Evolutionary conservation across 257 asterid genomes (phyloP).

Genomic region (Ballota nigra): DNA sequence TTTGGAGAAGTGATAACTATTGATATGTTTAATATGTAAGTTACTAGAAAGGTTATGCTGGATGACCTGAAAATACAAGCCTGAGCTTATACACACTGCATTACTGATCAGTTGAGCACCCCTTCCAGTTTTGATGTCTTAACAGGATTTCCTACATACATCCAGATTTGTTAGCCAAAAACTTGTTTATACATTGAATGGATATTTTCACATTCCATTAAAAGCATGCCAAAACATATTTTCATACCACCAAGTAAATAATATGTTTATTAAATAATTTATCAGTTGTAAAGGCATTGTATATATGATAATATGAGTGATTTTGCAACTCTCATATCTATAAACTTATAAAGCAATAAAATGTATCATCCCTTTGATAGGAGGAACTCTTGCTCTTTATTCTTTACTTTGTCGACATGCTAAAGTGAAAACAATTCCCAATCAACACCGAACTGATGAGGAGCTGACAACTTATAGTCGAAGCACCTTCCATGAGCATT

Average conservation of each 20-base stretch:
- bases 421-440: constrained; percentile 60
- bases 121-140: background rate
- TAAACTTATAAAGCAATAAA: background rate
- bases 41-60: background rate
- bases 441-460: constrained; percentile 77
- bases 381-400: constrained; percentile 66
- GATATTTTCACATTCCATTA: background rate
- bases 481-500: constrained; percentile 51
- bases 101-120: background rate
- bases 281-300: background rate
- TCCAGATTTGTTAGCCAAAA: background rate
- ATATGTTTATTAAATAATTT: background rate
- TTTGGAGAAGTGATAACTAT: background rate
- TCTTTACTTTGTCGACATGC: constrained; percentile 66
- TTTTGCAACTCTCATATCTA: background rate
- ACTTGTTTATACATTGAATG: background rate
- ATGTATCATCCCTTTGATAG: constrained; percentile 21
- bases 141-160: background rate
- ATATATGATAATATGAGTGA: background rate
- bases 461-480: constrained; percentile 78
- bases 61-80: too few relatives aligned
- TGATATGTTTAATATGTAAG: background rate
- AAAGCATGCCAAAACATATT: background rate
- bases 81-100: too few relatives aligned
- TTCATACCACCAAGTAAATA: background rate